Conservation (phyloP, 441 rosid genomes). For the Populus hybrid region DNA sequence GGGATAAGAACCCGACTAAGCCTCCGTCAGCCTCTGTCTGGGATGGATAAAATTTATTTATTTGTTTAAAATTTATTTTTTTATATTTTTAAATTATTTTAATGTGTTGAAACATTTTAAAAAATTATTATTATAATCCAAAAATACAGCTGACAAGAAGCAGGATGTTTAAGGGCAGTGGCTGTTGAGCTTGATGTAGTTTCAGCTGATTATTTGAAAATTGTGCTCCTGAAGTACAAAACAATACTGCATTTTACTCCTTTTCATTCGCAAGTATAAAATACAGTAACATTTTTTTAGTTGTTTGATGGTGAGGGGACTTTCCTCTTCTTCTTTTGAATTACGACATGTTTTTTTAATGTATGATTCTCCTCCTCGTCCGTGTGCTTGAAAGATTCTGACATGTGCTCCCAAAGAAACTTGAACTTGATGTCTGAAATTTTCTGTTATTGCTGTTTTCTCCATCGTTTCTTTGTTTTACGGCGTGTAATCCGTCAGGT, state of each 20-base stretch:
- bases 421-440: neutral
- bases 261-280: neutral
- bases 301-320: neutral
- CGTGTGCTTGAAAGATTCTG: slow-evolving; percentile 9
- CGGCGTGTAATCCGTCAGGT: no score
- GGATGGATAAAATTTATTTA: no score
- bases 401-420: neutral
- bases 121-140: no score
- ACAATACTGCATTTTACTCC: neutral
- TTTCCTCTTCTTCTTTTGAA: no score
- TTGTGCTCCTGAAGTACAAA: neutral
- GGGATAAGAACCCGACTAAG: neutral
- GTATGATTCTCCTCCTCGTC: neutral
- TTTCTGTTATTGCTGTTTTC: neutral
- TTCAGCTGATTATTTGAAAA: neutral
- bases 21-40: no score
- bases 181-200: neutral
- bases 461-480: no score
- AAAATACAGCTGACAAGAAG: neutral
- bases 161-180: neutral
- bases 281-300: neutral
- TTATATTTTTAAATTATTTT: no score
- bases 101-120: no score
- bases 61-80: no score
- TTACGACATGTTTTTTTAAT: neutral